Base-by-base conservation (phyloP, 2,329 filamentous ascomycete species). In the Lecanosticta acicola region DNA sequence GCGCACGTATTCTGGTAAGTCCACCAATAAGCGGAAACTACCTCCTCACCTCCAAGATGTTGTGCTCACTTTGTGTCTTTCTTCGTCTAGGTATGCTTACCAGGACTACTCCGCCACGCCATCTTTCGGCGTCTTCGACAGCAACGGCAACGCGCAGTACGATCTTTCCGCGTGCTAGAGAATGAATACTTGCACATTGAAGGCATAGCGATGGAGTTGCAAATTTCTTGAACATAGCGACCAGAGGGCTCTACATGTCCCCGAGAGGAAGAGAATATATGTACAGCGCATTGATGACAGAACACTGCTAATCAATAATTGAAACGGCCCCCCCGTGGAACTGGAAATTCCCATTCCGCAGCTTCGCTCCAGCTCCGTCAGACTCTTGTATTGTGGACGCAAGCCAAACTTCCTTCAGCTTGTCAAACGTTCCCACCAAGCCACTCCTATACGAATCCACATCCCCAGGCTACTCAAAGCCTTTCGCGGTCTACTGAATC, bases 11-110 rank as follows among this genome's bases (percentile, higher is more conserved):
- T 19, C 11, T 39, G 37, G 37, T 39, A 38, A 4, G 35, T 11
- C 13, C 17, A 20, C 11, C 18, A 10, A 17, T 38, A 36, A 36
- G 34, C 8, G 8, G 34, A 36, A n/a, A 10, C 17, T 36, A 32
- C 29, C 29, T 8, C 8, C 17, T 16, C 19, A 19, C 16, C 29
- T 32, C 9, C 5, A 13, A n/a, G 13, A 34, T n/a, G 13, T 41
- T n/a, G n/a, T n/a, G 18, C 35, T 38, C 20, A 24, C 7, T 16
- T 20, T 29, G 9, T n/a, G 4, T 18, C 17, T 38, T 35, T 71
- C 76, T 52, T 78, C 76, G 43, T 82, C 79, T 67, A 81, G 78
- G 78, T 83, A 82, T 45, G 73, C 68, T 53, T 72, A 81, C 55
- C 74, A 76, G 45, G 79, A 82, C 64, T 78, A 75, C 62, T 54